These are phyloP conservation scores for Lachnellula occidentalis DNA, from an alignment of 2,329 filamentous ascomycete species.

Conservation along the genomic window DNA sequence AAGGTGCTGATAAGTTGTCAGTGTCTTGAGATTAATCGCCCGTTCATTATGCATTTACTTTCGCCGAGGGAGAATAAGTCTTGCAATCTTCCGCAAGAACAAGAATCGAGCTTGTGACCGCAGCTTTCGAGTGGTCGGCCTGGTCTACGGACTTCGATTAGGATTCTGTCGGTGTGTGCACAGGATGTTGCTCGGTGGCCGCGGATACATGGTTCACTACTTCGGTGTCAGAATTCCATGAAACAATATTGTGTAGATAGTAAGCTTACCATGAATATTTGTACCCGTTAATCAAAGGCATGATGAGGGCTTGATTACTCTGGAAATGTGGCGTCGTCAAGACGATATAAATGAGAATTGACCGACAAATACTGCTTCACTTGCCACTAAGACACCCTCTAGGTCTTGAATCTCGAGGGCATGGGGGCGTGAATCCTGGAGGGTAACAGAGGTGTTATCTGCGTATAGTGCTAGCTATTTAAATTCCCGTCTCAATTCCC, in stretches of 20 bases:
- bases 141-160: conserved; percentile 27
- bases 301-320: conserved; percentile 4
- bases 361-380: background rate
- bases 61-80: conserved; percentile 13
- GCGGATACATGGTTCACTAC: conserved; percentile 27
- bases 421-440: background rate
- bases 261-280: conserved; percentile 28
- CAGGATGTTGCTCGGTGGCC: conserved; percentile 27
- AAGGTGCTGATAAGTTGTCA: background rate
- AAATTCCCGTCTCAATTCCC: background rate
- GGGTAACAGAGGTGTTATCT: background rate
- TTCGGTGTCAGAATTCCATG: background rate
- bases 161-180: conserved; percentile 21
- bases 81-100: conserved; percentile 20
- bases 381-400: background rate
- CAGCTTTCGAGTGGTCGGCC: conserved; percentile 27
- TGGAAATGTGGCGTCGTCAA: background rate
- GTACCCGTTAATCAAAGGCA: conserved; percentile 27
- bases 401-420: background rate
- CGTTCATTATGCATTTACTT: background rate
- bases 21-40: background rate
- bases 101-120: conserved; percentile 22
- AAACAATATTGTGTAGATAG: background rate
- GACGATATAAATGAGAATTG: background rate
- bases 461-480: background rate